Evolutionary conservation across 352 stramenopile genomes (phyloP), one percentile per base, ranked within the genome.

Genomic region (Phytophthora syringae): DNA sequence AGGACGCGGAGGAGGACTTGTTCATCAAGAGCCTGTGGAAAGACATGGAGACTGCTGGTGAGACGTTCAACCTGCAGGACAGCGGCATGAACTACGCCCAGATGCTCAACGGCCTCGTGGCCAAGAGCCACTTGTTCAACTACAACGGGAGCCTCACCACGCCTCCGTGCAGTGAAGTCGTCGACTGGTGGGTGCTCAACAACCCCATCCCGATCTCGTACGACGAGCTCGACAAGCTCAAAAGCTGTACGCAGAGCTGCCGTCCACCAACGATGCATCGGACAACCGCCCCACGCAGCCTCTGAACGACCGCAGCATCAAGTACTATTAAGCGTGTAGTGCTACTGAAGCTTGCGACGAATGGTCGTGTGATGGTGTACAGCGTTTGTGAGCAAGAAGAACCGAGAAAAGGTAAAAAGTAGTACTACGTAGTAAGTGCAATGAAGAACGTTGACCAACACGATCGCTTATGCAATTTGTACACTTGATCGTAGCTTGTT

Each of bases 161-260:
- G 22, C 80, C 80, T 9, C 74, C 74, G 25, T 89, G 80, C 66
- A 80, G 58, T 34, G 80, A 88, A 65, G 74, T 77, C 45, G 80
- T 88, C 15, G 73, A 80, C 65, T 89, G 78, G 76, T 88, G 74
- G 80, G 70, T 89, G 43, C 69, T 88, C 43, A 79, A 80, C 53
- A 84, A 81, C 44, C 79, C 77, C 16, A 69, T 88, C n/a, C 42
- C 69, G 36, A 83, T 88, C 65, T 72, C 74, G n/a, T 42, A 50
- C 18, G 34, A 45, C 27, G 72, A 86, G 30, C 71, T 79, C 28
- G 24, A 73, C 43, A 48, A 60, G 22, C 40, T 88, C 12, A 69
- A 65, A 67, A 68, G 18, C 49, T 68, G 43, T 84, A 86, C 70
- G 37, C 15, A 11, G 62, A 79, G 16, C 70, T 70, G 5, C 67